Conservation (phyloP, 768 basidiomycete genomes). For the Baorangia bicolor region DNA sequence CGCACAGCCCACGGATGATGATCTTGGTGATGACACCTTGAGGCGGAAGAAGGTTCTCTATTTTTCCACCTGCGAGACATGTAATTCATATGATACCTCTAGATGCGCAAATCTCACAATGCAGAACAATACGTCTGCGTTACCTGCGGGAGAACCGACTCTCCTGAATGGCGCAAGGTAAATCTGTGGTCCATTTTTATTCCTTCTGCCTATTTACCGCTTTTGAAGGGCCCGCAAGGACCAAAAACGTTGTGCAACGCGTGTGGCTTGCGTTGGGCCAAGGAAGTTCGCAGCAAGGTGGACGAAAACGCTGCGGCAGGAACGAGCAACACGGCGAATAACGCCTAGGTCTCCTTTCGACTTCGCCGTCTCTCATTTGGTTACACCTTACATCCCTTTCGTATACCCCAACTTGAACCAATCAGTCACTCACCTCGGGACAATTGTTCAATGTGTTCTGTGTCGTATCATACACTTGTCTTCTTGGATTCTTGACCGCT, state of each 20-base stretch:
- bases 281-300: conserved; percentile 52
- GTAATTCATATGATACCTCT: not conserved
- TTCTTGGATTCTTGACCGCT: conserved; percentile 18
- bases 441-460: not conserved
- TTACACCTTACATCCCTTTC: not conserved
- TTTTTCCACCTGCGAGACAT: not conserved
- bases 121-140: conserved; percentile 82
- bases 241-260: conserved; percentile 99
- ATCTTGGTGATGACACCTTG: conserved; percentile 48
- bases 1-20: conserved; percentile 35
- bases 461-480: conserved; percentile 6
- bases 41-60: conserved; percentile 62
- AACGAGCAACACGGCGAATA: conserved; percentile 19
- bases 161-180: conserved; percentile 96
- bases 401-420: conserved; percentile 5
- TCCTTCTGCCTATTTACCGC: conserved; percentile 17
- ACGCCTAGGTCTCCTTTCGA: conserved; percentile 11
- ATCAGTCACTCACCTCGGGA: conserved; percentile 4
- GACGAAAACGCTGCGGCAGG: conserved; percentile 33
- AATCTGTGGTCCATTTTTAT: not conserved
- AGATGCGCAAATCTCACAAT: conserved; percentile 41
- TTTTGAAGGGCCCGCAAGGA: conserved; percentile 76
- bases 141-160: conserved; percentile 92
- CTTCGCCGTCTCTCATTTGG: not conserved
- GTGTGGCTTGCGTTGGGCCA: conserved; percentile 93